These are phyloP conservation scores for Protomyces inouyei DNA, from an alignment of 1,139 yeast genomes.

Conservation along the genomic window DNA sequence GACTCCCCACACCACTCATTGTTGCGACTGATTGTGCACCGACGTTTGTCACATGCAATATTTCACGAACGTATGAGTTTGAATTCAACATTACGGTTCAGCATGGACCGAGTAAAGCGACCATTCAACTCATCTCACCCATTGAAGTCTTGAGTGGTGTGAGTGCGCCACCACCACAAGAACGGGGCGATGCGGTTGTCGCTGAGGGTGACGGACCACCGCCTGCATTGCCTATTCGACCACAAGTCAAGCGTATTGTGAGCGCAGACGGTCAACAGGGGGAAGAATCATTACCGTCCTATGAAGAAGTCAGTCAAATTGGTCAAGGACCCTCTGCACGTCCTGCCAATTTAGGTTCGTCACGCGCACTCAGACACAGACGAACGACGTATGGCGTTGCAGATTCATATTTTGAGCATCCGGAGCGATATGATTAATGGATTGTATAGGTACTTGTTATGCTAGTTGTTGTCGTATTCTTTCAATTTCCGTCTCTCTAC, in stretches of 20 bases:
- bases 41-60: conserved; percentile 55
- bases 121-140: conserved; percentile 8
- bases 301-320: neutral
- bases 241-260: neutral
- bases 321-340: neutral
- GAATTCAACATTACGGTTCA: conserved; percentile 48
- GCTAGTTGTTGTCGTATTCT: neutral
- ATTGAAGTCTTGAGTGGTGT: conserved; percentile 14
- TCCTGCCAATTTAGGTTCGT: neutral
- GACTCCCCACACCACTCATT: conserved; percentile 6
- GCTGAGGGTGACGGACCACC: neutral
- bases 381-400: neutral
- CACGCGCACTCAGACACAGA: neutral
- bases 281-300: neutral
- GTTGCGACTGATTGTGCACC: conserved; percentile 39
- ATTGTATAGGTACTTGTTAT: neutral
- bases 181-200: neutral
- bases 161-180: conserved; percentile 18
- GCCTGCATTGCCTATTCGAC: neutral
- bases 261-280: neutral
- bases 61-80: conserved; percentile 48
- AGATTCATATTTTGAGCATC: neutral
- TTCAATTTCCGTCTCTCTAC: neutral
- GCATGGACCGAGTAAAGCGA: conserved; percentile 31
- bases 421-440: neutral